phyloP scores from a whole-genome alignment of 768 basidiomycete species.

The Auriscalpium microsporum region DNA sequence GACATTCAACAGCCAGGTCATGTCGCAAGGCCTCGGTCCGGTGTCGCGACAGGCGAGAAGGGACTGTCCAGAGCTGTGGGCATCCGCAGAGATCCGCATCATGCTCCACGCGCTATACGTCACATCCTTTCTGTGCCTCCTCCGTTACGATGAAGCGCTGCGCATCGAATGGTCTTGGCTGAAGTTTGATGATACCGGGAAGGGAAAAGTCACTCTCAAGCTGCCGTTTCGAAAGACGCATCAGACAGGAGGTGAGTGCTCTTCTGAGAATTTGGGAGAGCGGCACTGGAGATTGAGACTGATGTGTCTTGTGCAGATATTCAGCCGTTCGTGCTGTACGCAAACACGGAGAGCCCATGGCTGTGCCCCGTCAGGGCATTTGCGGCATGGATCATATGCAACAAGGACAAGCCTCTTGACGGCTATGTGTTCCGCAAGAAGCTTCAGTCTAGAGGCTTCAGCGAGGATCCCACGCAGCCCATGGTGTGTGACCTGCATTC shows the following conservation, averaged over 20 bases:
- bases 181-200: neutral
- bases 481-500: too few relatives aligned
- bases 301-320: too few relatives aligned
- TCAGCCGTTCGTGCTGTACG: too few relatives aligned
- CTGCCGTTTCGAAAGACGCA: slow-evolving; percentile 17
- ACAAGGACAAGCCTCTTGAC: too few relatives aligned
- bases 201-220: neutral
- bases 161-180: slow-evolving; percentile 16
- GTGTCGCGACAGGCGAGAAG: neutral
- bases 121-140: slow-evolving; percentile 16
- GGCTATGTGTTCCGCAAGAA: too few relatives aligned
- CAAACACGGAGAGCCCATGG: too few relatives aligned
- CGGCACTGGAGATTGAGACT: too few relatives aligned
- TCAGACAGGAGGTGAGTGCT: slow-evolving; percentile 14
- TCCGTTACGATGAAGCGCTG: slow-evolving; percentile 19
- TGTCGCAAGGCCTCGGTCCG: neutral
- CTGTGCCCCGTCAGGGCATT: too few relatives aligned
- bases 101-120: slow-evolving; percentile 18
- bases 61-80: slow-evolving; percentile 10
- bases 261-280: too few relatives aligned
- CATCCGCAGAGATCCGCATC: slow-evolving; percentile 11
- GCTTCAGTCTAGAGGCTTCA: too few relatives aligned
- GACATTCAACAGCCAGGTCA: slow-evolving; percentile 4
- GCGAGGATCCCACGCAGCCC: too few relatives aligned
- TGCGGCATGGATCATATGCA: too few relatives aligned